These are phyloP conservation scores for Schizochytrium sp. DNA, from an alignment of 108 stramenopile species.

Conservation along the genomic window DNA sequence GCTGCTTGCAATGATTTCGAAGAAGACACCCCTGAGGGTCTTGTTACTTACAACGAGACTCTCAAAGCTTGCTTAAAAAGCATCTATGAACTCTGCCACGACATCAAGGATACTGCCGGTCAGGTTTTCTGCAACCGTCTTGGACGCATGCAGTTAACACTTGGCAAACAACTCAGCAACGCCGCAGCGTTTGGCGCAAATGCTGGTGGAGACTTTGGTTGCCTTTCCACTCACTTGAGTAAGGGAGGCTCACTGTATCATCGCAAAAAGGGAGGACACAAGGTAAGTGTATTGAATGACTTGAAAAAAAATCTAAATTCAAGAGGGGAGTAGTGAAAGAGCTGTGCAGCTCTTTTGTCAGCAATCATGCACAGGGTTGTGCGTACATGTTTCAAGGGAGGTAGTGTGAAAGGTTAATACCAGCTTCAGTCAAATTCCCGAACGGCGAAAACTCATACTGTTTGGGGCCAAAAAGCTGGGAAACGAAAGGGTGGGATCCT, in stretches of 20 bases:
- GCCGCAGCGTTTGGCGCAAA: constrained; percentile 20
- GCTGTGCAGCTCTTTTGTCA: not conserved
- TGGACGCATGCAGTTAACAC: constrained; percentile 41
- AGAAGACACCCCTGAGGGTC: not conserved
- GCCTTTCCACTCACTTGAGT: not conserved
- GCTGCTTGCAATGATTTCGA: not conserved
- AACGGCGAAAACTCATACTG: not conserved
- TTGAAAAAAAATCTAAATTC: not conserved
- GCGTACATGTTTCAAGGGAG: not conserved
- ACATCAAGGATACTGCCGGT: constrained; percentile 10
- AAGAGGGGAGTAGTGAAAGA: not conserved
- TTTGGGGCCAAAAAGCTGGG: constrained; percentile 28
- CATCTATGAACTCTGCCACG: constrained; percentile 24
- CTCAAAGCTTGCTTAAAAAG: not conserved
- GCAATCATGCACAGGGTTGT: too few relatives aligned
- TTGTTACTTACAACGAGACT: not conserved
- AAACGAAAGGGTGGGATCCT: not conserved
- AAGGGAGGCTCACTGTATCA: not conserved
- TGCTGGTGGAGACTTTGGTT: constrained; percentile 31
- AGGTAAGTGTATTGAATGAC: constrained; percentile 31
- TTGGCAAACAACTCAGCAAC: not conserved
- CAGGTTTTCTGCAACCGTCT: constrained; percentile 10
- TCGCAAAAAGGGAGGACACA: constrained; percentile 34
- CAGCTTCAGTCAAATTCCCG: constrained; percentile 58
- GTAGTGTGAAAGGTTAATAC: not conserved